These are phyloP conservation scores for Chaetomium sp. DNA, from an alignment of 2,329 filamentous ascomycete species.

Conservation along the genomic window DNA sequence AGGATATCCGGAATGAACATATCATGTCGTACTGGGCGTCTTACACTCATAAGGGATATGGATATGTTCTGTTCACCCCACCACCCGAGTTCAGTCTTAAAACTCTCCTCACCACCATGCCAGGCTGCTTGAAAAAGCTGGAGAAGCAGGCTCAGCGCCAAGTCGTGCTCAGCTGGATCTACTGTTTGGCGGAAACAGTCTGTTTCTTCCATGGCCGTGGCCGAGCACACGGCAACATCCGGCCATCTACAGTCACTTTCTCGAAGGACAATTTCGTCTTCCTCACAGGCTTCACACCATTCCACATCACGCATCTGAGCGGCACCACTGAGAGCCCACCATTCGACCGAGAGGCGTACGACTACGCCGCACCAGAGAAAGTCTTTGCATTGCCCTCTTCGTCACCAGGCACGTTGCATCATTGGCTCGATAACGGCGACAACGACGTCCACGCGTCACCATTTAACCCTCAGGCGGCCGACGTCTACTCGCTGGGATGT, in stretches of 20 bases:
- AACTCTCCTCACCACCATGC: constrained; percentile 58
- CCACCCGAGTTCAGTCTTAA: constrained; percentile 60
- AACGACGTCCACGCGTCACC: constrained; percentile 32
- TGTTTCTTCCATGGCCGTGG: constrained; percentile 60
- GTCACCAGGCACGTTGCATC: constrained; percentile 21
- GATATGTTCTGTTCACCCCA: constrained; percentile 61
- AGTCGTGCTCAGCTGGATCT: constrained; percentile 65
- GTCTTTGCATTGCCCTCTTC: constrained; percentile 38
- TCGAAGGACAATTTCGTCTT: constrained; percentile 60
- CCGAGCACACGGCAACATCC: constrained; percentile 61
- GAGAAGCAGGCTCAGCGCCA: constrained; percentile 53
- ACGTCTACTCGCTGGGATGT: constrained; percentile 68
- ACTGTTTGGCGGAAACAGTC: constrained; percentile 63
- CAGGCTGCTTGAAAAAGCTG: constrained; percentile 55
- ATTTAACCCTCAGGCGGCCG: constrained; percentile 52
- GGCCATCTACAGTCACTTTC: constrained; percentile 63
- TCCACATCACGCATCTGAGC: constrained; percentile 38
- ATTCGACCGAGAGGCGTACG: constrained; percentile 63
- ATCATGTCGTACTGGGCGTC: constrained; percentile 66
- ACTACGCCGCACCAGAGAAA: constrained; percentile 66
- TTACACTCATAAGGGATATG: constrained; percentile 57
- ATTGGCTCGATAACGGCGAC: constrained; percentile 28
- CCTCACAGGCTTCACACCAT: constrained; percentile 54
- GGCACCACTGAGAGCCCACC: constrained; percentile 37
- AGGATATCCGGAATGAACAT: constrained; percentile 57